phyloP scores from a whole-genome alignment of 768 basidiomycete genomes.

The Boletellus ananiceps region DNA sequence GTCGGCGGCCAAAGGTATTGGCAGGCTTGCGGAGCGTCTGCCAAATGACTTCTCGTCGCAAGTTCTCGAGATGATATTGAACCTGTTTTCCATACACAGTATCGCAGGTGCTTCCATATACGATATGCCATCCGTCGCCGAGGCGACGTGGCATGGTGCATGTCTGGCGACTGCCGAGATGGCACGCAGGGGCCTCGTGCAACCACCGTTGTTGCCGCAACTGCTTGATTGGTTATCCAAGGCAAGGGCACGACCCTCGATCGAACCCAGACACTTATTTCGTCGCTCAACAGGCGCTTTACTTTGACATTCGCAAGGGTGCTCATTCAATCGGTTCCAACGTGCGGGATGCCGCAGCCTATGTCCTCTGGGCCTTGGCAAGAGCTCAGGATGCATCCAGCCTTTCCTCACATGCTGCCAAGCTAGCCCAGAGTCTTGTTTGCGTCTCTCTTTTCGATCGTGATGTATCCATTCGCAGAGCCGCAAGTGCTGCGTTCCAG shows the following conservation, averaged over 20 bases:
- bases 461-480: constrained; percentile 90
- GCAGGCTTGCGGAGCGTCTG: constrained; percentile 77
- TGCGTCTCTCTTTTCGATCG: constrained; percentile 85
- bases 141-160: constrained; percentile 92
- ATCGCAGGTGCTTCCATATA: constrained; percentile 58
- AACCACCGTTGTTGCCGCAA: constrained; percentile 49
- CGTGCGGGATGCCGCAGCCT: constrained; percentile 91
- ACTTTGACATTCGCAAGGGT: constrained; percentile 88
- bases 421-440: constrained; percentile 68
- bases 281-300: constrained; percentile 59
- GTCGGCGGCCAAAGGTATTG: constrained; percentile 89
- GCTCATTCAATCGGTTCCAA: constrained; percentile 92
- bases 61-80: constrained; percentile 75
- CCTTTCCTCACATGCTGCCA: constrained; percentile 55
- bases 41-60: constrained; percentile 72
- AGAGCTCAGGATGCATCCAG: constrained; percentile 61
- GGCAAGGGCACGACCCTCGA: constrained; percentile 37
- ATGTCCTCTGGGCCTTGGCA: constrained; percentile 93
- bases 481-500: constrained; percentile 96
- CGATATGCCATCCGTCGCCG: constrained; percentile 72
- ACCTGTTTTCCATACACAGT: constrained; percentile 73
- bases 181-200: constrained; percentile 74
- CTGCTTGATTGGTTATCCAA: constrained; percentile 79
- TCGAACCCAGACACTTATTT: constrained; percentile 10
- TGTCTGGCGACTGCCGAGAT: constrained; percentile 91